phyloP scores from a whole-genome alignment of 441 rosid genomes.

The Biscutella laevigata region DNA sequence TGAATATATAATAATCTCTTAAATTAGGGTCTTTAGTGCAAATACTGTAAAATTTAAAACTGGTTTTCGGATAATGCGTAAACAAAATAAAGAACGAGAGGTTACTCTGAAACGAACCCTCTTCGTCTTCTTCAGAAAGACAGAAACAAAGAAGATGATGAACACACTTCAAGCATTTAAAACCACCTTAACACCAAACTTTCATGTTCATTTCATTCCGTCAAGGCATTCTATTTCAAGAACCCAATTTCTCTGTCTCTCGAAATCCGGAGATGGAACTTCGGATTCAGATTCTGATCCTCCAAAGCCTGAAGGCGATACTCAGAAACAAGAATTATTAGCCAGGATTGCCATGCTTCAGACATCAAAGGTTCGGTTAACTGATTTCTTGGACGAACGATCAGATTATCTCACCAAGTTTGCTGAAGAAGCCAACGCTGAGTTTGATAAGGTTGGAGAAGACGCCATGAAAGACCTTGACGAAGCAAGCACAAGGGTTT shows the following conservation, averaged over 20 bases:
- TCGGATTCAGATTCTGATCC: constrained; percentile 36
- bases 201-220: constrained; percentile 29
- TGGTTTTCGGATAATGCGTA: constrained; percentile 29
- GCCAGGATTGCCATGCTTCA: constrained; percentile 83
- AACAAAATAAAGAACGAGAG: constrained; percentile 22
- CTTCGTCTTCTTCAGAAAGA: too few relatives aligned
- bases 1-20: neutral
- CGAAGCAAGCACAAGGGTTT: constrained; percentile 76
- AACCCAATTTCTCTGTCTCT: constrained; percentile 39
- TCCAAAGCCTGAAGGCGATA: constrained; percentile 54
- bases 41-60: constrained; percentile 12
- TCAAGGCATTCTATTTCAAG: constrained; percentile 24
- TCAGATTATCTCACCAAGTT: constrained; percentile 70
- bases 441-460: constrained; percentile 78
- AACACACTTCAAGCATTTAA: constrained; percentile 48
- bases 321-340: constrained; percentile 67
- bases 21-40: neutral
- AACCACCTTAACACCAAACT: constrained; percentile 34
- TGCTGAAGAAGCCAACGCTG: constrained; percentile 75
- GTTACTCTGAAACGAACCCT: constrained; percentile 16
- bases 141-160: constrained; percentile 33
- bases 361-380: constrained; percentile 70
- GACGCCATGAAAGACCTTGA: constrained; percentile 81
- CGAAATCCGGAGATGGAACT: constrained; percentile 35
- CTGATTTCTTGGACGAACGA: constrained; percentile 67